Evolutionary conservation across 2,329 filamentous ascomycete species (phyloP).

Genomic region (Pyrenophora tritici-repentis): DNA sequence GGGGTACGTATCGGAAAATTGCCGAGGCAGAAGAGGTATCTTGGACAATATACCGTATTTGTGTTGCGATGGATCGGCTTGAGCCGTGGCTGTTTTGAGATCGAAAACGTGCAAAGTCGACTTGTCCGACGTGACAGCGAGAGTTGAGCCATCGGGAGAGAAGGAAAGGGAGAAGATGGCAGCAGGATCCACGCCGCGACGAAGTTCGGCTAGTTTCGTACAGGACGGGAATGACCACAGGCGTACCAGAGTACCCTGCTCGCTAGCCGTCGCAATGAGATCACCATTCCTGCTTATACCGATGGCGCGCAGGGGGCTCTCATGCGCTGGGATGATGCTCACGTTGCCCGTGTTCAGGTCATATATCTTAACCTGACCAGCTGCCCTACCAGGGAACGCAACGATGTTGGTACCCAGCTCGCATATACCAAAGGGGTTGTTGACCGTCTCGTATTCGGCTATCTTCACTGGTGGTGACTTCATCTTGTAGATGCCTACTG

Average conservation of each 20-base stretch:
- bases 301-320: conserved; percentile 76
- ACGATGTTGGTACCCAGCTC: conserved; percentile 74
- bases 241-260: conserved; percentile 88
- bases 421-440: conserved; percentile 81
- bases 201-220: conserved; percentile 79
- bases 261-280: conserved; percentile 85
- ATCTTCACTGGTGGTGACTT: conserved; percentile 71
- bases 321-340: conserved; percentile 91
- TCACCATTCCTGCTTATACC: conserved; percentile 79
- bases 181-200: conserved; percentile 86
- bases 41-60: conserved; percentile 88
- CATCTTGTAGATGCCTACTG: conserved; percentile 80
- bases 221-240: conserved; percentile 82
- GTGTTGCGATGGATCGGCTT: conserved; percentile 33
- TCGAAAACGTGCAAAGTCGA: conserved; percentile 95
- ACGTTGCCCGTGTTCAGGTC: conserved; percentile 79
- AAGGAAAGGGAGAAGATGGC: conserved; percentile 87
- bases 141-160: conserved; percentile 75
- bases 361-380: conserved; percentile 87
- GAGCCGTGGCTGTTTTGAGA: conserved; percentile 56
- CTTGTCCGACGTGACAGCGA: conserved; percentile 96
- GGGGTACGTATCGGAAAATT: conserved; percentile 89
- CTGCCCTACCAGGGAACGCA: conserved; percentile 83
- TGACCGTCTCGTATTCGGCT: conserved; percentile 80
- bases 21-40: conserved; percentile 80